Evolutionary conservation across 2,329 filamentous ascomycete species (phyloP), one percentile per base, ranked within the genome.

Genomic region (Colletotrichum acutatum): DNA sequence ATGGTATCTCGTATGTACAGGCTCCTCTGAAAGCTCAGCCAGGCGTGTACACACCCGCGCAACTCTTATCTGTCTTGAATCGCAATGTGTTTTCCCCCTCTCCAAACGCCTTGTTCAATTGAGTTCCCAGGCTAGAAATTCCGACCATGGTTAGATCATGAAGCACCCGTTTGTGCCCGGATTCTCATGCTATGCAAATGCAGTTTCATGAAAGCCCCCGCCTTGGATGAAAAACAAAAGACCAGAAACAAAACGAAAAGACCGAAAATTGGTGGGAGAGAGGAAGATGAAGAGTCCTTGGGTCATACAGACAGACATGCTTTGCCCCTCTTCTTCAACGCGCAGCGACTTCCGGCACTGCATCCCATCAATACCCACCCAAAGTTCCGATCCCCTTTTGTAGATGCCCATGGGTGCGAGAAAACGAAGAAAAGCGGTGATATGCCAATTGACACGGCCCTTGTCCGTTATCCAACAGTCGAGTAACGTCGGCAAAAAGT

Each of bases 1-100:
- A 68, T 72, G 72, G 69, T 69, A 75, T 75, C 74, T 75, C 34
- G 64, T 74, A 74, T 74, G 72, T 75, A 75, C 72, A 74, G 61
- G 49, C 63, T 66, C 62, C 54, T 34, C 57, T 62, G 54, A 53
- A 56, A 37, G 28, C 26, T 52, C 58, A 37, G 66, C 60, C 46
- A 67, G 64, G 56, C 61, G 58, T 58, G 61, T 64, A 59, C 61
- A 63, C 54, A 32, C 32, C 34, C 30, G 34, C 19, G 37, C 60
- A 30, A 64, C 24, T 49, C 28, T 34, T 28, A 19, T 37, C 42
- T 57, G 32, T 52, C 28, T 54, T 52, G 14, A 53, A n/a, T 64
- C 32, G 52, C 58, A 70, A 42, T 60, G 49, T 19, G 14, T 6
- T 34, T 11, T 54, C 42, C 42, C 22, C n/a, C 28, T 16, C 46